phyloP scores from a whole-genome alignment of 495 filamentous ascomycete species.

The Durotheca rogersii region DNA sequence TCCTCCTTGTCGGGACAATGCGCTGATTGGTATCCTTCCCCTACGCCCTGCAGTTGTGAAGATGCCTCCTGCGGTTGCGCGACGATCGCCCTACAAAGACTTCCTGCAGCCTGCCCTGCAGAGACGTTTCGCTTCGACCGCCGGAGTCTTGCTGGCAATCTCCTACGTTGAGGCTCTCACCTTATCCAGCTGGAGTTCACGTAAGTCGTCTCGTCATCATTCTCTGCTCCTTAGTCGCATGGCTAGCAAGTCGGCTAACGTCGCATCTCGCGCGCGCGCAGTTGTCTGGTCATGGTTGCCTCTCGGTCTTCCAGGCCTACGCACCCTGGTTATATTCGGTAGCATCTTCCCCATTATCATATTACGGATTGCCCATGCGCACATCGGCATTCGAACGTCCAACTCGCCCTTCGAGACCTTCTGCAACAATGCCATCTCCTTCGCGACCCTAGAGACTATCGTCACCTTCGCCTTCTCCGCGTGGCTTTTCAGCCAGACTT shows the following conservation, averaged over 20 bases:
- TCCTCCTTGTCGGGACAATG: slow-evolving; percentile 37
- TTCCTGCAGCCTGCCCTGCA: slow-evolving; percentile 89
- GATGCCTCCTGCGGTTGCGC: slow-evolving; percentile 46
- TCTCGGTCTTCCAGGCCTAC: slow-evolving; percentile 69
- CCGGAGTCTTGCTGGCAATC: slow-evolving; percentile 60
- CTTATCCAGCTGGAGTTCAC: slow-evolving; percentile 68
- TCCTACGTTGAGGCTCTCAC: slow-evolving; percentile 75
- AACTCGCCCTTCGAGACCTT: slow-evolving; percentile 66
- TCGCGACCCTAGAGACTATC: slow-evolving; percentile 65
- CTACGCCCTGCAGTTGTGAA: slow-evolving; percentile 29
- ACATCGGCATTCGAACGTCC: slow-evolving; percentile 71
- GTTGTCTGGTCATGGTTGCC: slow-evolving; percentile 88
- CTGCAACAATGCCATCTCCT: slow-evolving; percentile 50
- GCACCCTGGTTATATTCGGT: slow-evolving; percentile 74
- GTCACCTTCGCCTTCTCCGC: slow-evolving; percentile 76
- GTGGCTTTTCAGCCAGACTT: slow-evolving; percentile 78
- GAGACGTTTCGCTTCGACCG: slow-evolving; percentile 77
- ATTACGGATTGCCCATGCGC: slow-evolving; percentile 82
- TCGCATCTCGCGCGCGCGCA: slow-evolving; percentile 35
- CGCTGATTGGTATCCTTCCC: slow-evolving; percentile 16
- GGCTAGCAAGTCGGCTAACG: slow-evolving; percentile 6
- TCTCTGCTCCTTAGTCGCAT: slow-evolving; percentile 17
- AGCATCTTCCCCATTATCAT: slow-evolving; percentile 67
- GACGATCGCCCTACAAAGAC: slow-evolving; percentile 68
- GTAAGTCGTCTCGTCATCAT: slow-evolving; percentile 47